phyloP scores from a whole-genome alignment of 208 protist genomes.

The Porcisia deanei region DNA sequence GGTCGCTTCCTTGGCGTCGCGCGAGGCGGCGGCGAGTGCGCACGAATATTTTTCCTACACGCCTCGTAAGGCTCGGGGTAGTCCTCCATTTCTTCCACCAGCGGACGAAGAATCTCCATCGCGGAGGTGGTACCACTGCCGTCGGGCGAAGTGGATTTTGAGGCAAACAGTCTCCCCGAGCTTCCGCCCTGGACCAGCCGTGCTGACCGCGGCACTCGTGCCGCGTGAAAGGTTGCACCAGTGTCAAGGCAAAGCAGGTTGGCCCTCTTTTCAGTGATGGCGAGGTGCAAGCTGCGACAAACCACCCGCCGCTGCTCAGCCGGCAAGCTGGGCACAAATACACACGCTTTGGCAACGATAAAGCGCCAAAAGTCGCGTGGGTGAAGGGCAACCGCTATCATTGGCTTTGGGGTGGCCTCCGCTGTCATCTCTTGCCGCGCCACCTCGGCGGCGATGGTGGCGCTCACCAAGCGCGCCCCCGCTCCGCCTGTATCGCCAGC shows the following conservation, averaged over 20 bases:
- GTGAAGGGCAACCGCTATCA: slow-evolving; percentile 19
- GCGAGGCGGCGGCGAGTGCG: background rate
- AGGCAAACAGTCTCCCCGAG: background rate
- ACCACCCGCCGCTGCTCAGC: slow-evolving; percentile 45
- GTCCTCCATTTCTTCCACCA: slow-evolving; percentile 59
- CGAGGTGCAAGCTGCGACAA: slow-evolving; percentile 44
- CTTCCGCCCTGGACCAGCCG: background rate
- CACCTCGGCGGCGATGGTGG: slow-evolving; percentile 8
- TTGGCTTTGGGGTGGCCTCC: slow-evolving; percentile 3
- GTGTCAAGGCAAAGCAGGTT: slow-evolving; percentile 17
- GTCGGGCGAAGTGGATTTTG: background rate
- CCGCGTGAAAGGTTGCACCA: background rate
- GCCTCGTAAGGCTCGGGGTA: slow-evolving; percentile 58
- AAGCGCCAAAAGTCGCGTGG: slow-evolving; percentile 74
- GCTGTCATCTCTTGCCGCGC: slow-evolving; percentile 7
- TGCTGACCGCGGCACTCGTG: slow-evolving; percentile 3
- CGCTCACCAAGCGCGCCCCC: slow-evolving; percentile 1
- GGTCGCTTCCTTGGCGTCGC: background rate
- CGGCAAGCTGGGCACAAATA: slow-evolving; percentile 68
- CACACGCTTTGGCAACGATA: slow-evolving; percentile 74
- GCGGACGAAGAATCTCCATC: slow-evolving; percentile 51
- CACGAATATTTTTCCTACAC: slow-evolving; percentile 17
- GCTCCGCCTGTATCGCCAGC: background rate
- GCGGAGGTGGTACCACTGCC: slow-evolving; percentile 8
- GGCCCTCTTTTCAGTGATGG: slow-evolving; percentile 47